phyloP scores from a whole-genome alignment of 805 yeast genomes.

The Candida rishiriensis region DNA sequence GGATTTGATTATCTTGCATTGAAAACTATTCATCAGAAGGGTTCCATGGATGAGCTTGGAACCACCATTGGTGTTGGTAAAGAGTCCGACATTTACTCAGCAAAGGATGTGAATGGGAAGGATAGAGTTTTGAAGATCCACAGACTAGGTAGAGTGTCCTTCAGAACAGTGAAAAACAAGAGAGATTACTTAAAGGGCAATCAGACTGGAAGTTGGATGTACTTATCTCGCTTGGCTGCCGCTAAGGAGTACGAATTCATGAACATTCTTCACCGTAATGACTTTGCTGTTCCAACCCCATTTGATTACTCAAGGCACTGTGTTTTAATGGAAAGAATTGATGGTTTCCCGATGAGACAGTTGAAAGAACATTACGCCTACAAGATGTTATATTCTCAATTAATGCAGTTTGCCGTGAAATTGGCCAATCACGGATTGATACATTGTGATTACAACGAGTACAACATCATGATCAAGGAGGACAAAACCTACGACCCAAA shows the following conservation, averaged over 20 bases:
- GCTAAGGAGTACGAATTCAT: conserved; percentile 88
- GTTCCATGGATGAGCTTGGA: conserved; percentile 74
- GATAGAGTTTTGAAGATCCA: conserved; percentile 82
- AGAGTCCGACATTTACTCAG: conserved; percentile 91
- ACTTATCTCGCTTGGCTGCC: conserved; percentile 83
- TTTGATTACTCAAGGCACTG: conserved; percentile 88
- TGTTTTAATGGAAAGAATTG: conserved; percentile 85
- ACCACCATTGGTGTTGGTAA: conserved; percentile 94
- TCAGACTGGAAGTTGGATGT: conserved; percentile 89
- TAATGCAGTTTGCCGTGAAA: conserved; percentile 82
- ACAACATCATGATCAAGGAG: conserved; percentile 77
- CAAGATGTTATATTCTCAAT: conserved; percentile 69
- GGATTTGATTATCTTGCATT: conserved; percentile 94
- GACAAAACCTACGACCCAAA: conserved; percentile 47
- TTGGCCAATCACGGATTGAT: conserved; percentile 86
- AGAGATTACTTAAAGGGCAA: conserved; percentile 81
- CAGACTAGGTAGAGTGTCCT: conserved; percentile 90
- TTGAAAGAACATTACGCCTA: conserved; percentile 66
- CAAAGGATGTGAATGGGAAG: conserved; percentile 58
- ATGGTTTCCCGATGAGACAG: conserved; percentile 88
- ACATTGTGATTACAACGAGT: conserved; percentile 97
- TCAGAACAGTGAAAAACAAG: conserved; percentile 86
- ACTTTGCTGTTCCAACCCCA: conserved; percentile 85
- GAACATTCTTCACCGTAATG: conserved; percentile 66
- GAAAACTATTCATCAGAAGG: conserved; percentile 73